Conservation (phyloP, 2,329 filamentous ascomycete genomes). For the Calonectria ilicicola region DNA sequence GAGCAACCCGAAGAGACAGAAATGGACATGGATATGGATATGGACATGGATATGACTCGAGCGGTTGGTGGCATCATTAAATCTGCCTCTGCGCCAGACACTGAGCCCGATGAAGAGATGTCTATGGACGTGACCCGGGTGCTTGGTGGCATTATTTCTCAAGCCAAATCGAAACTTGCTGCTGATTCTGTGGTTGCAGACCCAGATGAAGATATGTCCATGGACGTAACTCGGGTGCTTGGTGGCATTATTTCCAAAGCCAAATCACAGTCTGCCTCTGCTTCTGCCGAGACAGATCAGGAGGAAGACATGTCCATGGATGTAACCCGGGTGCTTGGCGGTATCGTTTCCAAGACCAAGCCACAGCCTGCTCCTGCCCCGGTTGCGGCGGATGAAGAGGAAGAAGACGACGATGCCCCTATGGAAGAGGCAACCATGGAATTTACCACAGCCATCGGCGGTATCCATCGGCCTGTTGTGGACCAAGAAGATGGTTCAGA, state of each 20-base stretch:
- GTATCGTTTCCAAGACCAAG: slow-evolving; percentile 71
- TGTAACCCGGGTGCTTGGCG: slow-evolving; percentile 84
- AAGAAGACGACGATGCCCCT: slow-evolving; percentile 49
- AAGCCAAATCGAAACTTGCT: slow-evolving; percentile 45
- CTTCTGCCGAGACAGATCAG: slow-evolving; percentile 30
- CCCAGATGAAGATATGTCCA: slow-evolving; percentile 80
- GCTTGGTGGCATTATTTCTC: slow-evolving; percentile 81
- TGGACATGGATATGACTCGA: slow-evolving; percentile 69
- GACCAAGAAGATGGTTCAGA: slow-evolving; percentile 51
- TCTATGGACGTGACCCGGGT: slow-evolving; percentile 95
- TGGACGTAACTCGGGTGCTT: slow-evolving; percentile 90
- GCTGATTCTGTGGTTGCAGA: slow-evolving; percentile 33
- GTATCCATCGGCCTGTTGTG: slow-evolving; percentile 63
- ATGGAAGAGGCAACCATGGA: slow-evolving; percentile 75
- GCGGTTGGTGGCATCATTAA: slow-evolving; percentile 67
- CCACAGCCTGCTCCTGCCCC: slow-evolving; percentile 45
- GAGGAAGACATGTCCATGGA: slow-evolving; percentile 92
- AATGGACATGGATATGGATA: slow-evolving; percentile 45
- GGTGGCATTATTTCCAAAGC: slow-evolving; percentile 77
- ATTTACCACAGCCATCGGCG: slow-evolving; percentile 81
- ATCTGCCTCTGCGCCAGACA: slow-evolving; percentile 56
- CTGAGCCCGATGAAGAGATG: slow-evolving; percentile 72
- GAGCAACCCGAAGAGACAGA: slow-evolving; percentile 39
- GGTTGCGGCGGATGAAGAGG: slow-evolving; percentile 42
- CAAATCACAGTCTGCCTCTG: slow-evolving; percentile 46